phyloP scores from a whole-genome alignment of 164 flowering plant species.

The Magnolia changhungtana region DNA sequence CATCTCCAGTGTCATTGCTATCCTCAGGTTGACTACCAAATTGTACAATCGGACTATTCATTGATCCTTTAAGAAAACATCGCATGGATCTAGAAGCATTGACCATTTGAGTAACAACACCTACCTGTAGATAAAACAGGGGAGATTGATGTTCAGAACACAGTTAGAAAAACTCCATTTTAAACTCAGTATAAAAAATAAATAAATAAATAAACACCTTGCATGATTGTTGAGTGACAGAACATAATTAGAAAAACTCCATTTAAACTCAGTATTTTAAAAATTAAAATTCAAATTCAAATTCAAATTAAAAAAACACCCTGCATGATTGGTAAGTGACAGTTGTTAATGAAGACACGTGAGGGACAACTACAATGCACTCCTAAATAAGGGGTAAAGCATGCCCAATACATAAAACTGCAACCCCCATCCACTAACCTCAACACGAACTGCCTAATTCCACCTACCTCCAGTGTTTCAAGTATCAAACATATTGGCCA shows the following conservation, averaged over 20 bases:
- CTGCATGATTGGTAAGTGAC: not conserved
- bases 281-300: too few species aligned
- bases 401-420: too few species aligned
- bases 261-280: too few species aligned
- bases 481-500: too few species aligned
- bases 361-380: not conserved
- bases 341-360: not conserved
- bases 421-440: too few species aligned
- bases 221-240: too few species aligned
- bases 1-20: slow-evolving; percentile 58
- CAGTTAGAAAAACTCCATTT: not conserved
- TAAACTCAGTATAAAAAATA: too few species aligned
- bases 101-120: slow-evolving; percentile 45
- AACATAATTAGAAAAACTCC: not conserved
- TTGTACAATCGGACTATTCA: slow-evolving; percentile 45
- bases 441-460: too few species aligned
- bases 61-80: slow-evolving; percentile 47
- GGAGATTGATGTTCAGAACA: not conserved
- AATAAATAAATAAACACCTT: too few species aligned
- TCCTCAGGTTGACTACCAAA: slow-evolving; percentile 46
- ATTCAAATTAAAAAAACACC: not conserved
- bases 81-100: slow-evolving; percentile 55
- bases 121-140: slow-evolving; percentile 38
- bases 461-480: too few species aligned
- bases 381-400: not conserved